These are phyloP conservation scores for Myxozyma vanderwaltii DNA, from an alignment of 805 yeast species.

Conservation along the genomic window DNA sequence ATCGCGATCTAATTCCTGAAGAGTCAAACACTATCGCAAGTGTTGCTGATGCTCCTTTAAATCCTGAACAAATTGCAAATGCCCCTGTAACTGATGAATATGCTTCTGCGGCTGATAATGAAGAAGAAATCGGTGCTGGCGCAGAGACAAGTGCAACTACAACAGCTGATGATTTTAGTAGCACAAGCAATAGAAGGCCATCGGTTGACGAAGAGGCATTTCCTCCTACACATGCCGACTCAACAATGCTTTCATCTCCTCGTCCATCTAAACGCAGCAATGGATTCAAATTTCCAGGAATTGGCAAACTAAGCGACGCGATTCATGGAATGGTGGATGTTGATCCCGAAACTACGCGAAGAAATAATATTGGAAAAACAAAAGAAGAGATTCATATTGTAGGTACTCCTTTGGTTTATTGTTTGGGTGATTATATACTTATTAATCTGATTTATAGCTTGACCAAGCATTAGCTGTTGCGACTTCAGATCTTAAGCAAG, in stretches of 20 bases:
- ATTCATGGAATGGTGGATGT: conserved; percentile 65
- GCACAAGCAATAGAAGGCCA: not conserved
- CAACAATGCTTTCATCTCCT: conserved; percentile 21
- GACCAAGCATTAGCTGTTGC: conserved; percentile 56
- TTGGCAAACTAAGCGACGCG: conserved; percentile 53
- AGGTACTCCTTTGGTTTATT: not conserved
- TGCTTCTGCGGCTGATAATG: conserved; percentile 18
- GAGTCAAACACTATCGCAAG: not conserved
- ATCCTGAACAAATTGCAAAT: conserved; percentile 5
- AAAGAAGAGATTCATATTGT: conserved; percentile 47
- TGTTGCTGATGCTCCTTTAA: conserved; percentile 7
- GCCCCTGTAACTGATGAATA: conserved; percentile 13
- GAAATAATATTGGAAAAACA: conserved; percentile 51
- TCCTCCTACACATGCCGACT: conserved; percentile 35
- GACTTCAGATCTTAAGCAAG: conserved; percentile 54
- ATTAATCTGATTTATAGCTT: conserved; percentile 10
- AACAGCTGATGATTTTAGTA: conserved; percentile 7
- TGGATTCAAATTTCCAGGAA: conserved; percentile 57
- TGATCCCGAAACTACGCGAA: conserved; percentile 65
- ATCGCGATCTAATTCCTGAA: conserved; percentile 23
- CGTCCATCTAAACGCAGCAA: conserved; percentile 39
- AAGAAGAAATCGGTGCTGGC: not conserved
- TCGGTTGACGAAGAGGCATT: conserved; percentile 29
- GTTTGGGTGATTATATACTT: not conserved
- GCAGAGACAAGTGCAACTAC: not conserved